These are phyloP conservation scores for Arthrobotrys pseudoclavata DNA, from an alignment of 2,329 filamentous ascomycete genomes.

Conservation along the genomic window DNA sequence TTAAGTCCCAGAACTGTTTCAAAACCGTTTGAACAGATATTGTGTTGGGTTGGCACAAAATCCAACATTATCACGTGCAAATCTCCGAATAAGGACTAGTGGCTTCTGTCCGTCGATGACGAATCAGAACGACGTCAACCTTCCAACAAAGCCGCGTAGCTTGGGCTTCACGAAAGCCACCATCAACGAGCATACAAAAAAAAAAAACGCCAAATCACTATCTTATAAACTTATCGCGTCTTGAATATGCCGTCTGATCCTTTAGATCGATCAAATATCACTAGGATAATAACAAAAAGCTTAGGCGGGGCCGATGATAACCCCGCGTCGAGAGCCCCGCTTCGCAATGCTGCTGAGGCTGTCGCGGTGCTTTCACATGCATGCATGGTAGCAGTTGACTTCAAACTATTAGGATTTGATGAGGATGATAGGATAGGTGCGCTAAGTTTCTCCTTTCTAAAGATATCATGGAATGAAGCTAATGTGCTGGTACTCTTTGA, in stretches of 20 bases:
- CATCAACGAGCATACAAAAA: background rate
- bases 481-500: slow-evolving; percentile 15
- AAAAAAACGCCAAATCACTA: background rate
- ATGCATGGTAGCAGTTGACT: slow-evolving; percentile 83
- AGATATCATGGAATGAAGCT: background rate
- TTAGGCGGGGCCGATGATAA: slow-evolving; percentile 51
- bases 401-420: slow-evolving; percentile 83
- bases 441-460: slow-evolving; percentile 51
- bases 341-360: slow-evolving; percentile 72
- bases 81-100: slow-evolving; percentile 6
- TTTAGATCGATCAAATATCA: slow-evolving; percentile 45
- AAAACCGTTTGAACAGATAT: background rate
- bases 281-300: slow-evolving; percentile 45
- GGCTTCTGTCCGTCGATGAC: slow-evolving; percentile 27
- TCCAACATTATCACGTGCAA: slow-evolving; percentile 22
- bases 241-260: slow-evolving; percentile 43
- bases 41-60: slow-evolving; percentile 20
- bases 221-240: background rate
- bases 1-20: background rate
- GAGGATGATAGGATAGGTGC: slow-evolving; percentile 82
- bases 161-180: background rate
- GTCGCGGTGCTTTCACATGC: slow-evolving; percentile 87
- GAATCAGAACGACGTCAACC: slow-evolving; percentile 46
- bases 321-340: slow-evolving; percentile 75
- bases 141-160: slow-evolving; percentile 18